A percentile compares a stretch with the other conserved stretches of the same genome.
phyloP scores from a whole-genome alignment of 1,284 basidiomycete genomes.

The Cryptococcus maquisensis region DNA sequence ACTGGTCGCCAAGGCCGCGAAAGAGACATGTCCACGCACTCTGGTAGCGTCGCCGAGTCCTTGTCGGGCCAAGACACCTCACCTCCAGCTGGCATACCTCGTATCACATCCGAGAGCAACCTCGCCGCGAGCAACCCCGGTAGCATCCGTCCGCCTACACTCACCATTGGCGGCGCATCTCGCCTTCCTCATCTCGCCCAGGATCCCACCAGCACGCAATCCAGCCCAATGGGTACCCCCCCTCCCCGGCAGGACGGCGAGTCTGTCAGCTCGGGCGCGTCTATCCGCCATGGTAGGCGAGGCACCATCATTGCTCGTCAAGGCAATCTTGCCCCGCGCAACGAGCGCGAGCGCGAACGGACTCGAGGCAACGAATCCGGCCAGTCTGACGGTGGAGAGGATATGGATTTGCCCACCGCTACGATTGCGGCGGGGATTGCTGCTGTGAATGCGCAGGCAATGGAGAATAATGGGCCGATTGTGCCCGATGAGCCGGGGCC shows the following conservation, averaged over 20 bases:
- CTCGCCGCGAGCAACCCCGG: constrained; percentile 16
- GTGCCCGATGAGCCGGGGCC: constrained; percentile 23
- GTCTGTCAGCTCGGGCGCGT: constrained; percentile 1
- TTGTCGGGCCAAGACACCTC: constrained; percentile 27
- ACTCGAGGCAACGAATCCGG: constrained; percentile 32
- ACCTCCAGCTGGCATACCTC: constrained; percentile 18
- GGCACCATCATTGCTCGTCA: constrained; percentile 45
- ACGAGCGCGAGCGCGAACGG: constrained; percentile 18
- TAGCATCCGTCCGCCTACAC: constrained; percentile 16
- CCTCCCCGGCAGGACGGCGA: constrained; percentile 23
- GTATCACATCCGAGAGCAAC: constrained; percentile 37
- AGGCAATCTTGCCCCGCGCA: constrained; percentile 23
- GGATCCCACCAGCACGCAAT: constrained; percentile 39
- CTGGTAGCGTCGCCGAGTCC: constrained; percentile 5
- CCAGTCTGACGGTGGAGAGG: constrained; percentile 36
- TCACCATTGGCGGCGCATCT: constrained; percentile 19
- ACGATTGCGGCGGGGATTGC: constrained; percentile 36
- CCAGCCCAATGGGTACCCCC: constrained; percentile 44
- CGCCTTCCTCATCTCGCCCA: constrained; percentile 31
- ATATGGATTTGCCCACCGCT: constrained; percentile 36
- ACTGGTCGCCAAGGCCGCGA: constrained; percentile 30
- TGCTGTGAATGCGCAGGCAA: constrained; percentile 33
- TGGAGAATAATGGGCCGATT: constrained; percentile 26
- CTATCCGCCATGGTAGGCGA: constrained; percentile 16
- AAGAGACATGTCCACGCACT: constrained; percentile 11